Evolutionary conservation across 1,284 basidiomycete species (phyloP), one percentile per base, ranked within the genome.

Genomic region (Trichosporon asahii): DNA sequence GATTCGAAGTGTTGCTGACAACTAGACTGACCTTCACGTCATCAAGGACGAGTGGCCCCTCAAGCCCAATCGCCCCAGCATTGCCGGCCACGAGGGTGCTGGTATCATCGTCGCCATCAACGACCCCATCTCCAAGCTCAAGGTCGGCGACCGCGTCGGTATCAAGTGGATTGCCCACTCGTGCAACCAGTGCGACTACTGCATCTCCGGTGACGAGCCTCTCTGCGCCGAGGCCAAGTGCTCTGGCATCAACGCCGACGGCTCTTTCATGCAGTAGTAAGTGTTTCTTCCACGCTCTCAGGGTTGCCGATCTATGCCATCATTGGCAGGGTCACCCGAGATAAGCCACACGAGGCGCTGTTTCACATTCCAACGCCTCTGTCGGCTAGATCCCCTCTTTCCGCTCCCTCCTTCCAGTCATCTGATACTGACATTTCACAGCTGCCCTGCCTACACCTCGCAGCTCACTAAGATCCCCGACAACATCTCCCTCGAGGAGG

Each of bases 11-110:
- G 49, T 11, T 1, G 31, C 64, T 68, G 31, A 68, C 67, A 91
- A 90, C 82, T 90, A 94, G 79, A 93, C 91, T 68, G 92, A 93
- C 79, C 86, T 93, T 12, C 91, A 93, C 77, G 90, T 90, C 35
- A 79, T 87, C 65, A 72, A 75, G 65, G 87, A 87, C 68, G 91
- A 93, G 78, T 93, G 91, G 91, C 91, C 91, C 3, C 72, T 91
- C 44, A 83, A 78, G 66, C 85, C 89, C 65, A 89, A 87, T 75
- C 86, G 87, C 11, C 92, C 92, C 1, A 88, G 94, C 68, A 88
- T 95, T 71, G 94, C 93, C 40, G 94, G 94, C 0, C 78, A 84
- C 64, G 82, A 81, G 73, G 80, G 80, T 68, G 75, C 82, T 5
- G 85, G 85, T 64, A 76, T 87, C 66, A 85, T 95, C 69, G 90